Percentiles rank a stretch among this genome's conserved stretches.
phyloP scores from a whole-genome alignment of 2,329 filamentous ascomycete species.

The Aspergillus tamarii region DNA sequence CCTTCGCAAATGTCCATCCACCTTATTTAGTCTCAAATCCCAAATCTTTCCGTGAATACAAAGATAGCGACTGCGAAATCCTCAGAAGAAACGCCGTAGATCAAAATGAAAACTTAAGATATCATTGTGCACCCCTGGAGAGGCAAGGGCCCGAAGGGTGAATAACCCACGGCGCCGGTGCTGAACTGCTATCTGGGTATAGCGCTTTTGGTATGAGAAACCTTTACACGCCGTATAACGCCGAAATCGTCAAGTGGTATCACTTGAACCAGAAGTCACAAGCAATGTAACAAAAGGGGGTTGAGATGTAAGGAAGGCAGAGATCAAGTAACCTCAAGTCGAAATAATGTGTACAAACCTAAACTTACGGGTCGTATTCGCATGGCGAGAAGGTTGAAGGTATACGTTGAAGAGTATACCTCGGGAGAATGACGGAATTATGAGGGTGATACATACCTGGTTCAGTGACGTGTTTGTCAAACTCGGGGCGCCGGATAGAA shows the following conservation, averaged over 20 bases:
- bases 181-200: conserved; percentile 10
- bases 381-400: conserved; percentile 1
- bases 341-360: conserved; percentile 25
- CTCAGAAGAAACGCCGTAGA: conserved; percentile 1
- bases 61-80: not conserved
- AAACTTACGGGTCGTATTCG: conserved; percentile 14
- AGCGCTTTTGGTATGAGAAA: conserved; percentile 8
- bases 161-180: conserved; percentile 4
- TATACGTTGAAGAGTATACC: conserved; percentile 11
- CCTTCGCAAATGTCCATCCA: not conserved
- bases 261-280: conserved; percentile 13
- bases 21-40: not conserved
- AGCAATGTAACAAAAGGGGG: conserved; percentile 2
- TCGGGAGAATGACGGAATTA: conserved; percentile 3
- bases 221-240: conserved; percentile 5
- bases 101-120: not conserved
- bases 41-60: not conserved
- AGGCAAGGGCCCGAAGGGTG: not conserved
- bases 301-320: conserved; percentile 1
- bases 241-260: conserved; percentile 20
- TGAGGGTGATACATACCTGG: conserved; percentile 24
- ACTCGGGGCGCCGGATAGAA: not conserved
- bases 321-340: not conserved
- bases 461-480: not conserved
- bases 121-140: conserved; percentile 1